Evolutionary conservation across 2,329 filamentous ascomycete species (phyloP).

Genomic region (Septoria petroselini): DNA sequence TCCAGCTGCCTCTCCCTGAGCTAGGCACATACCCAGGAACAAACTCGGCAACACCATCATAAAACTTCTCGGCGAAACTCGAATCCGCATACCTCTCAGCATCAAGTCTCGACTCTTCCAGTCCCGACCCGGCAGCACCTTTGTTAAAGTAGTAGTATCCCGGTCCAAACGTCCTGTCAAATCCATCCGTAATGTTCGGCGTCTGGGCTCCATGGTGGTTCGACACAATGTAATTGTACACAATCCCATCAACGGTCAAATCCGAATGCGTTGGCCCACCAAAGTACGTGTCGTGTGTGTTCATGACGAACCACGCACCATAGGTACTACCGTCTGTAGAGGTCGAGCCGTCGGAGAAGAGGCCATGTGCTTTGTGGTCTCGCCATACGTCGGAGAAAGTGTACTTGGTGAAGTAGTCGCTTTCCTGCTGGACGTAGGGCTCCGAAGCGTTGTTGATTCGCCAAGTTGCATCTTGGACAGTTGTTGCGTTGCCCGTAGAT

Average conservation of each 20-base stretch:
- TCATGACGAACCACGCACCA: conserved; percentile 63
- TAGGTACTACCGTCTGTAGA: conserved; percentile 53
- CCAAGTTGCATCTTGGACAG: conserved; percentile 64
- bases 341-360: conserved; percentile 52
- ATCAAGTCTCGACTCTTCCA: conserved; percentile 53
- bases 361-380: conserved; percentile 57
- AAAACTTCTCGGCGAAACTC: conserved; percentile 59
- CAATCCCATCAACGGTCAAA: conserved; percentile 61
- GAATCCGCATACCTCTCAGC: conserved; percentile 53
- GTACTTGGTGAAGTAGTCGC: conserved; percentile 66
- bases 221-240: conserved; percentile 63
- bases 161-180: conserved; percentile 64
- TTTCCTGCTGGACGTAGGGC: conserved; percentile 54
- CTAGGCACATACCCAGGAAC: conserved; percentile 59
- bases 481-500: conserved; percentile 21
- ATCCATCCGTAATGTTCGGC: conserved; percentile 62
- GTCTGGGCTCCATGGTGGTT: conserved; percentile 63
- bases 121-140: conserved; percentile 46
- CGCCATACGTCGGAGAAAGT: conserved; percentile 60
- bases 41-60: conserved; percentile 59
- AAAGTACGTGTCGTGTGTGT: conserved; percentile 62
- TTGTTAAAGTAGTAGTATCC: conserved; percentile 64
- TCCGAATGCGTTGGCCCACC: conserved; percentile 62
- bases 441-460: conserved; percentile 54
- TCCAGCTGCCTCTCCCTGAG: conserved; percentile 50